Evolutionary conservation across 2,329 filamentous ascomycete species (phyloP).

Genomic region (Cercospora zeae-maydis): DNA sequence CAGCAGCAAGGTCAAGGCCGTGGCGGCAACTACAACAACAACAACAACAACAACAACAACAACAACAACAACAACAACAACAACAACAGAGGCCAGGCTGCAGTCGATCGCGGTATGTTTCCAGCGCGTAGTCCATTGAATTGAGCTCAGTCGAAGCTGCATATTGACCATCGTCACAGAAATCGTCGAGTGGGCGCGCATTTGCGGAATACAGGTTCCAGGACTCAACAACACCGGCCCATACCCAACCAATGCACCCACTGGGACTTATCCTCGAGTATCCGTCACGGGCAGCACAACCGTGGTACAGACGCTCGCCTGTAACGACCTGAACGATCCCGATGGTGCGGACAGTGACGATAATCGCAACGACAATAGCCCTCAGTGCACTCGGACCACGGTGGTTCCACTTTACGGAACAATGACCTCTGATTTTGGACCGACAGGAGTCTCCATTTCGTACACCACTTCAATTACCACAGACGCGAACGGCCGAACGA

Average conservation of each 20-base stretch:
- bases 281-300: background rate
- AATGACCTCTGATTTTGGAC: background rate
- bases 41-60: background rate
- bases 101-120: background rate
- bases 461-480: slow-evolving; percentile 1
- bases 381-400: slow-evolving; percentile 4
- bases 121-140: background rate
- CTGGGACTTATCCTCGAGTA: background rate
- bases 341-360: background rate
- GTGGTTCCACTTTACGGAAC: background rate
- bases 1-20: background rate
- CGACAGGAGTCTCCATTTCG: slow-evolving; percentile 1
- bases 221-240: background rate
- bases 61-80: background rate
- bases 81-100: background rate
- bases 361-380: background rate
- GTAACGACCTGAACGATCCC: background rate
- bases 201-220: slow-evolving; percentile 3
- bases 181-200: slow-evolving; percentile 1
- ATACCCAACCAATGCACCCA: background rate
- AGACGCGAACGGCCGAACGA: background rate
- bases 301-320: background rate
- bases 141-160: background rate
- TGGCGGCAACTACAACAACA: background rate
- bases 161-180: background rate